phyloP scores from a whole-genome alignment of 768 basidiomycete genomes.

The Boletus coccyginus region DNA sequence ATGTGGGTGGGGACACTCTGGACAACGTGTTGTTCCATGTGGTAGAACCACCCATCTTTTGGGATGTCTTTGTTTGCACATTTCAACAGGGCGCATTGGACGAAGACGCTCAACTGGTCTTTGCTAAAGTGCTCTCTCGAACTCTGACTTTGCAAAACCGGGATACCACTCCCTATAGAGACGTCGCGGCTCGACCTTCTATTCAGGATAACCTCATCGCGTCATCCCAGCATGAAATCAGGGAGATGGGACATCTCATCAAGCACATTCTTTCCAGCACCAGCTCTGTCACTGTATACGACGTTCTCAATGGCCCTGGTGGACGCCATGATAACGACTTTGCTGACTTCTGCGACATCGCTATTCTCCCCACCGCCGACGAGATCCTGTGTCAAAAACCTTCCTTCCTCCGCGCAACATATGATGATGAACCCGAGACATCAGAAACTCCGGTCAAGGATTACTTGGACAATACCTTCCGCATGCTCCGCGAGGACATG shows the following conservation, averaged over 20 bases:
- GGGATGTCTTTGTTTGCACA: slow-evolving; percentile 34
- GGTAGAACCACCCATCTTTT: slow-evolving; percentile 53
- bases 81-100: slow-evolving; percentile 33
- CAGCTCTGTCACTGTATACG: slow-evolving; percentile 12
- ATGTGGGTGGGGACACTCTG: slow-evolving; percentile 43
- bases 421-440: too few species aligned
- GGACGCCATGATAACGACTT: slow-evolving; percentile 73
- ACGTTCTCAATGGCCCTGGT: slow-evolving; percentile 40
- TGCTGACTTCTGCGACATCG: slow-evolving; percentile 51
- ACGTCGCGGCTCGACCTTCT: slow-evolving; percentile 30
- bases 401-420: slow-evolving; percentile 49
- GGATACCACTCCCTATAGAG: slow-evolving; percentile 36
- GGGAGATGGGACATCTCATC: slow-evolving; percentile 38
- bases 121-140: slow-evolving; percentile 49
- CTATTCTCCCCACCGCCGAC: slow-evolving; percentile 60
- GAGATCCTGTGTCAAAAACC: slow-evolving; percentile 46
- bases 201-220: slow-evolving; percentile 23
- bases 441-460: too few species aligned
- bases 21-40: slow-evolving; percentile 39
- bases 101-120: slow-evolving; percentile 36
- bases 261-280: slow-evolving; percentile 35
- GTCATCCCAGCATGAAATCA: slow-evolving; percentile 26
- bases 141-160: slow-evolving; percentile 39
- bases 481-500: too few species aligned
- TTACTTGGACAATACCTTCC: too few species aligned